phyloP scores from a whole-genome alignment of 2,329 filamentous ascomycete genomes.

The Trichoderma oligosporum region DNA sequence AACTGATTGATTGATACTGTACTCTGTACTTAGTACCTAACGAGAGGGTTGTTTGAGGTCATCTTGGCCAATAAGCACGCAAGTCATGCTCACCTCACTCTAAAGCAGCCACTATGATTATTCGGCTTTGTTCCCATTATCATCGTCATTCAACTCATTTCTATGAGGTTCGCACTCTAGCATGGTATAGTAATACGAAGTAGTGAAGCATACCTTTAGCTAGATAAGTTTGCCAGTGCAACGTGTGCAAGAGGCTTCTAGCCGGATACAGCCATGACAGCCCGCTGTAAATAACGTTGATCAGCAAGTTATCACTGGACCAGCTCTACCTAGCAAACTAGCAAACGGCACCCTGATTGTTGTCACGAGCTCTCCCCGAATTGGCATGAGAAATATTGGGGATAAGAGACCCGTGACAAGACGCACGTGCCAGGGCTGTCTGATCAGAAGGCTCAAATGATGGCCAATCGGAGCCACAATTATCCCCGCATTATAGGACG shows the following conservation, averaged over 20 bases:
- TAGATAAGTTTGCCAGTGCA: too few species aligned
- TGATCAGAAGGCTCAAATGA: conserved; percentile 14
- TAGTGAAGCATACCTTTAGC: too few species aligned
- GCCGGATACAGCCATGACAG: conserved; percentile 9
- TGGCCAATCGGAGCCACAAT: conserved; percentile 16
- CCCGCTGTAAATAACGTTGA: conserved; percentile 16
- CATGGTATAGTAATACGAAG: too few species aligned
- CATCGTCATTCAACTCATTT: too few species aligned
- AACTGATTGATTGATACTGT: neutral
- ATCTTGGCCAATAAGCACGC: conserved; percentile 16
- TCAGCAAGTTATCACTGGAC: conserved; percentile 15
- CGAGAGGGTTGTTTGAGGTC: conserved; percentile 7
- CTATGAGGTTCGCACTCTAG: too few species aligned
- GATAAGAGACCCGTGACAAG: conserved; percentile 18
- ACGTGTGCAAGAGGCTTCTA: neutral
- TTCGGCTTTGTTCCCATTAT: too few species aligned
- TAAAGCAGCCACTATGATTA: neutral
- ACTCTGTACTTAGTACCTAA: neutral
- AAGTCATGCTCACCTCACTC: conserved; percentile 1
- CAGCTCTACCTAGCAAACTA: conserved; percentile 7
- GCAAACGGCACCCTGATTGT: neutral
- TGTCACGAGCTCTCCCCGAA: conserved; percentile 17
- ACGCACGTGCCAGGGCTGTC: conserved; percentile 17
- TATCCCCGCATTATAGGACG: conserved; percentile 20
- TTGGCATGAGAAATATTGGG: conserved; percentile 6